Evolutionary conservation across 1,139 yeast species (phyloP).

Genomic region (Zygoascus meyerae): DNA sequence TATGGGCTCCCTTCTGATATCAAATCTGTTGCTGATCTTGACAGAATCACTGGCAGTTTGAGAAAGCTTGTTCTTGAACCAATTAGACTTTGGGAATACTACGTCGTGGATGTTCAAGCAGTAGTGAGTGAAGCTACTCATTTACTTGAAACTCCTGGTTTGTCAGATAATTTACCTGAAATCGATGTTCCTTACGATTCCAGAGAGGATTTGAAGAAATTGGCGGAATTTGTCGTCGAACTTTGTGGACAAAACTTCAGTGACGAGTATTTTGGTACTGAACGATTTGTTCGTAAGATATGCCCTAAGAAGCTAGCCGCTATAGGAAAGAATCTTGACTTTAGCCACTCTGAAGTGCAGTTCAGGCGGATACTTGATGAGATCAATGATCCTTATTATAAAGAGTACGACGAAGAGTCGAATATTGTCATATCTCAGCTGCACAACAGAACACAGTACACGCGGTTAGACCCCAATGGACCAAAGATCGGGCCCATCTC

Average conservation of each 20-base stretch:
- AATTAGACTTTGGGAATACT: constrained; percentile 80
- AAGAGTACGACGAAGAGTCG: constrained; percentile 69
- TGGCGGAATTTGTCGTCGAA: constrained; percentile 49
- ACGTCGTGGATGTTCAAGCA: constrained; percentile 51
- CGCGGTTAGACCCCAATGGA: constrained; percentile 73
- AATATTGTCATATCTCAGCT: constrained; percentile 60
- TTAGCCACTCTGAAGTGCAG: constrained; percentile 35
- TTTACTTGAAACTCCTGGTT: constrained; percentile 25
- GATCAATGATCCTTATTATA: constrained; percentile 67
- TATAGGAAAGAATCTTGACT: constrained; percentile 36
- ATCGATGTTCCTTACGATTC: constrained; percentile 42
- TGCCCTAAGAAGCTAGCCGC: constrained; percentile 48
- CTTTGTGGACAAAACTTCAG: constrained; percentile 34
- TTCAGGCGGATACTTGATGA: constrained; percentile 62
- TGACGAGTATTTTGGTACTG: constrained; percentile 39
- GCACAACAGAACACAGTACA: constrained; percentile 65
- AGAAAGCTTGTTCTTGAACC: constrained; percentile 59
- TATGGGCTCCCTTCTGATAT: constrained; percentile 59
- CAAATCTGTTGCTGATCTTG: constrained; percentile 47
- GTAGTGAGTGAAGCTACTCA: constrained; percentile 32
- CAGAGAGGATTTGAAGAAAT: constrained; percentile 32
- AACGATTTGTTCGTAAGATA: constrained; percentile 51
- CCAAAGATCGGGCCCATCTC: constrained; percentile 67
- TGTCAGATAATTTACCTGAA: constrained; percentile 25
- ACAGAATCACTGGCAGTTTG: constrained; percentile 58